Percentiles rank a stretch among this genome's conserved stretches.
phyloP scores from a whole-genome alignment of 306 rosid genomes.

The Prunus kanzakura region DNA sequence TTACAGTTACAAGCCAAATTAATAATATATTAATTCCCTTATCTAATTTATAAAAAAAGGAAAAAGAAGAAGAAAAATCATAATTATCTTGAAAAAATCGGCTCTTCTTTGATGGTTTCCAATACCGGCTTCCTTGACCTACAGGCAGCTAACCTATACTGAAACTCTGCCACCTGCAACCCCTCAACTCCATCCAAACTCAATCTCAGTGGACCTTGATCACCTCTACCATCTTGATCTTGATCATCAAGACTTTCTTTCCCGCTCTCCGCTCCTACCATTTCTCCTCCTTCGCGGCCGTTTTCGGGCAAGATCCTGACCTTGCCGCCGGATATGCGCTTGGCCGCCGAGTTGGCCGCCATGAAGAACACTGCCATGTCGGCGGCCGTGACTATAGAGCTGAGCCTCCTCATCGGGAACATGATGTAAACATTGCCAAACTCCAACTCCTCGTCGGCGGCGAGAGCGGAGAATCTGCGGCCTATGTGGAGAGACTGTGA shows the following conservation, averaged over 20 bases:
- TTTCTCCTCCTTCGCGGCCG: neutral
- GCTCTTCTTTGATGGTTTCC: conserved; percentile 85
- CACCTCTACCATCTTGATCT: neutral
- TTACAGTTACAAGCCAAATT: neutral
- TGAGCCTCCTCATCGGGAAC: conserved; percentile 71
- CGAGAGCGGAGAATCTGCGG: conserved; percentile 62
- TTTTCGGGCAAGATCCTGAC: conserved; percentile 46
- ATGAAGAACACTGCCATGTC: conserved; percentile 70
- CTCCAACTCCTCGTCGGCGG: conserved; percentile 78
- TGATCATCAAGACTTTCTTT: neutral
- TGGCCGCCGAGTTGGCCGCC: conserved; percentile 76
- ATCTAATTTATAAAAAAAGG: neutral
- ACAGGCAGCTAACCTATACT: conserved; percentile 51
- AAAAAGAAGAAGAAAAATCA: neutral
- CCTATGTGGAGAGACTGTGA: conserved; percentile 68
- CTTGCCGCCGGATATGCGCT: conserved; percentile 47
- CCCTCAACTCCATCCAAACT: conserved; percentile 64
- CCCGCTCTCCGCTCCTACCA: neutral
- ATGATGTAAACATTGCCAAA: conserved; percentile 66
- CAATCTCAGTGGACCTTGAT: conserved; percentile 35
- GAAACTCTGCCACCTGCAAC: conserved; percentile 41
- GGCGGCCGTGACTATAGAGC: conserved; percentile 62
- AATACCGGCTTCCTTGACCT: conserved; percentile 77
- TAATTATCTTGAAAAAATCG: conserved; percentile 32
- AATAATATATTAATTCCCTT: neutral